phyloP scores from a whole-genome alignment of 176 grass and related monocot species.

The Oryza officinalis region DNA sequence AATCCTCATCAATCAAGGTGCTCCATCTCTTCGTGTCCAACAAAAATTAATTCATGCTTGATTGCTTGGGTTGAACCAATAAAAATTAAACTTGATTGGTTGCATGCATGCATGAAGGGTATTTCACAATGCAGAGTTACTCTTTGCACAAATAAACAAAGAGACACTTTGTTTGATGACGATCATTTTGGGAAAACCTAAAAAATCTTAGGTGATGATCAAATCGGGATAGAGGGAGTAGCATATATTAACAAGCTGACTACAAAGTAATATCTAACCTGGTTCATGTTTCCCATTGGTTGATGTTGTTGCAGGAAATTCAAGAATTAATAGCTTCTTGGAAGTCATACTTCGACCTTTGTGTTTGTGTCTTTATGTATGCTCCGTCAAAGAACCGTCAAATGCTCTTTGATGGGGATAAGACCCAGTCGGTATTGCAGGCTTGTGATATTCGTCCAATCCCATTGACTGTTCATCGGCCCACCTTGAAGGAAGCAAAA shows the following conservation, averaged over 20 bases:
- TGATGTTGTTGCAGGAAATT: slow-evolving; percentile 61
- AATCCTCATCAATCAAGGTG: too few relatives aligned
- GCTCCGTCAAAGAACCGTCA: slow-evolving; percentile 83
- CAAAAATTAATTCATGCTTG: too few relatives aligned
- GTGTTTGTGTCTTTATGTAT: slow-evolving; percentile 65
- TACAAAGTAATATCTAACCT: slow-evolving; percentile 19
- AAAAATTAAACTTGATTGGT: too few relatives aligned
- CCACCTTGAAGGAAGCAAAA: slow-evolving; percentile 94
- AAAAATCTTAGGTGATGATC: too few relatives aligned
- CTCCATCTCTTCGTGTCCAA: too few relatives aligned
- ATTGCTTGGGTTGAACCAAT: too few relatives aligned
- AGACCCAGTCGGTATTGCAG: slow-evolving; percentile 55
- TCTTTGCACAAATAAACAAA: too few relatives aligned
- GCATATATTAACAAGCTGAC: slow-evolving; percentile 1
- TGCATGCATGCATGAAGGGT: too few relatives aligned
- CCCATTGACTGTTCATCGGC: slow-evolving; percentile 77
- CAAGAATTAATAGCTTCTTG: slow-evolving; percentile 82
- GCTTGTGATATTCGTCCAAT: slow-evolving; percentile 64
- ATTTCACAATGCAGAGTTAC: too few relatives aligned
- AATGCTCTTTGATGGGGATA: slow-evolving; percentile 78
- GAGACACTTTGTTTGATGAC: too few relatives aligned
- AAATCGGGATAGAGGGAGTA: too few relatives aligned
- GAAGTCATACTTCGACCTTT: slow-evolving; percentile 78
- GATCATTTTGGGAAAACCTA: too few relatives aligned
- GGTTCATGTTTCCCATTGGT: slow-evolving; percentile 13